Evolutionary conservation across 192 early-diverging fungal species (phyloP), one percentile per base, ranked within the genome.

Genomic region (Coemansia aciculifera): DNA sequence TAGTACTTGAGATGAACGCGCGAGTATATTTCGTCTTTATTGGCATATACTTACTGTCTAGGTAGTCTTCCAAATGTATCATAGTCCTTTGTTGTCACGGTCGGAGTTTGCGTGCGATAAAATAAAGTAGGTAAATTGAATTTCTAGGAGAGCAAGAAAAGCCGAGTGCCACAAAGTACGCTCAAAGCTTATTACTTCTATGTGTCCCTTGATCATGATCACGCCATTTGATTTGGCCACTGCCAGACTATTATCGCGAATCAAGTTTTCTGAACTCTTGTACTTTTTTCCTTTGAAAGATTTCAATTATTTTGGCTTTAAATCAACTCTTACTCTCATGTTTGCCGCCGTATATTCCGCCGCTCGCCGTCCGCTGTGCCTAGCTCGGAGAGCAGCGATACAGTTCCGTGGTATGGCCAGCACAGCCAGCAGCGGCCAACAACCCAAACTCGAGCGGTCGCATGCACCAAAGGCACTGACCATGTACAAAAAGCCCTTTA

Each of bases 11-110:
- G 19, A n/a, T n/a, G 27, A 15, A 2, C 5, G 13, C 10, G 36
- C 3, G 19, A 1, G 2, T 60, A 21, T 23, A 0, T 21, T 5
- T 23, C 19, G 10, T 15, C 5, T 11, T 38, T 8, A 36, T 43
- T 9, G 24, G 13, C 0, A 68, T 77, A 68, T 78, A 67, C 80
- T 67, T 78, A 83, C 75, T 95, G 81, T 98, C 96, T 12, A 98
- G 79, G 71, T 98, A 98, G 66, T 98, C 96, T 73, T 98, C 90
- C 10, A 92, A 83, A 64, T 93, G 90, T 27, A 88, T 69, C 81
- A 83, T 83, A 57, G 29, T 6, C 17, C 4, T 5, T 17, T 0
- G 12, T 32, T 4, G 12, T 32, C 29, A 57, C 5, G 3, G 23
- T 48, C 44, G 0, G 44, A 7, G 3, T 21, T 24, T 51, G 49